Percentiles rank a stretch among this genome's conserved stretches.
These are phyloP conservation scores for Reticulascus tulasneorum DNA, from an alignment of 2,329 filamentous ascomycete genomes.

Conservation along the genomic window DNA sequence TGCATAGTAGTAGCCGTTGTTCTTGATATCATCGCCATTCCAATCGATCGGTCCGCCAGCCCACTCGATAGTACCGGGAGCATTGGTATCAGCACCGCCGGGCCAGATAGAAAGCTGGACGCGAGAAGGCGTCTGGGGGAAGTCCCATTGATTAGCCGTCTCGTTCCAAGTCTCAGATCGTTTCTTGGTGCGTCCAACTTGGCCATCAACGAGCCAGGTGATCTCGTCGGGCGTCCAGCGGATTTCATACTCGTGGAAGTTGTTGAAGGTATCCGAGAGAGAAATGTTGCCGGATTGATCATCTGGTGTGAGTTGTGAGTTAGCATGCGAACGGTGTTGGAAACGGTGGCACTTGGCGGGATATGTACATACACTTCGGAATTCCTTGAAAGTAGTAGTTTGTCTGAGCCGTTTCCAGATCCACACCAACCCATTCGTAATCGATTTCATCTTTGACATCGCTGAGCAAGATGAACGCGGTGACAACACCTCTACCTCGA, in stretches of 20 bases:
- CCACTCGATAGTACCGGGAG: constrained; percentile 82
- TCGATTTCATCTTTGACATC: constrained; percentile 99
- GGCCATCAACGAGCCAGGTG: constrained; percentile 82
- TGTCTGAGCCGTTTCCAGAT: constrained; percentile 75
- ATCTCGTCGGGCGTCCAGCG: constrained; percentile 86
- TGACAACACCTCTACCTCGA: constrained; percentile 85
- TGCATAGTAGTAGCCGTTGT: constrained; percentile 84
- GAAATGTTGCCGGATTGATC: constrained; percentile 70
- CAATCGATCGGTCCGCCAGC: constrained; percentile 89
- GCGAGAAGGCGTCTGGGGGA: constrained; percentile 85
- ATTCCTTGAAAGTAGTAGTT: constrained; percentile 98
- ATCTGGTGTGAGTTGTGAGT: constrained; percentile 45
- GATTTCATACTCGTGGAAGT: constrained; percentile 88
- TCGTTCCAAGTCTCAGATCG: constrained; percentile 81
- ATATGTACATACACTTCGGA: constrained; percentile 68
- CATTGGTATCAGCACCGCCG: constrained; percentile 75
- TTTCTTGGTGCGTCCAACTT: constrained; percentile 69
- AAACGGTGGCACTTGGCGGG: constrained; percentile 13
- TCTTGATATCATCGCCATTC: constrained; percentile 74
- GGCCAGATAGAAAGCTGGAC: constrained; percentile 97
- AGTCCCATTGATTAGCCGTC: constrained; percentile 77
- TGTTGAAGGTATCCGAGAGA: constrained; percentile 65
- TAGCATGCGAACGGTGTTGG: neutral
- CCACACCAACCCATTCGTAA: constrained; percentile 86
- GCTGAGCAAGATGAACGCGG: constrained; percentile 90